phyloP scores from a whole-genome alignment of 2,329 filamentous ascomycete species.

The Knoxdaviesia proteae region DNA sequence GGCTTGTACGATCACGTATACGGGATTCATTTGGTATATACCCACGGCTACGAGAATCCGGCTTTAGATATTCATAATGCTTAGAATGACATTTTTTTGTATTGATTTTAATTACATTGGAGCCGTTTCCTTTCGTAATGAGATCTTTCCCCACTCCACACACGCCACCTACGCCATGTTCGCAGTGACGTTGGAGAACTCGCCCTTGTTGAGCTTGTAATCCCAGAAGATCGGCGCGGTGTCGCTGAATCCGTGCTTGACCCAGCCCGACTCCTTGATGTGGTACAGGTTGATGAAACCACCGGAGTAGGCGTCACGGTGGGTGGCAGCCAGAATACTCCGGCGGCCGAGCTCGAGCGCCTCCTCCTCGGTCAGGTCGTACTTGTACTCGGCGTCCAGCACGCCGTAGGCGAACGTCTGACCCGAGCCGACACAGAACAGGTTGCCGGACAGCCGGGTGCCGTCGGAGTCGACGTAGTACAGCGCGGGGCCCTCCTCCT shows the following conservation, averaged over 20 bases:
- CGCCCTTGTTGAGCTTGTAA: conserved; percentile 94
- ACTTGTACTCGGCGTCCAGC: conserved; percentile 83
- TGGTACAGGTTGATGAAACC: conserved; percentile 98
- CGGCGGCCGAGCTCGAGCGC: conserved; percentile 77
- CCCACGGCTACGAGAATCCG: neutral
- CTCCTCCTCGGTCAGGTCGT: conserved; percentile 70
- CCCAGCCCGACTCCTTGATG: conserved; percentile 97
- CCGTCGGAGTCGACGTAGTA: conserved; percentile 99
- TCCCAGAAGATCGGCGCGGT: conserved; percentile 99
- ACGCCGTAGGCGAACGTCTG: conserved; percentile 99
- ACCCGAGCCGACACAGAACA: conserved; percentile 95
- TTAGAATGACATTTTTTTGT: no score
- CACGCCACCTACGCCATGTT: conserved; percentile 32
- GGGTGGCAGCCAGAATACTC: conserved; percentile 88
- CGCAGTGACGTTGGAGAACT: conserved; percentile 90
- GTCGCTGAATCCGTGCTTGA: conserved; percentile 94
- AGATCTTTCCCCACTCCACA: neutral
- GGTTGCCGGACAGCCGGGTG: conserved; percentile 75
- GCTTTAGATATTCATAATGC: no score
- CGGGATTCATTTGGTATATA: neutral
- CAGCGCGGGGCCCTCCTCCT: conserved; percentile 84
- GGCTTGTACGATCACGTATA: no score
- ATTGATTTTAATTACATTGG: neutral
- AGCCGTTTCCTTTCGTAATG: neutral
- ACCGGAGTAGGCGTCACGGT: conserved; percentile 95